phyloP scores from a whole-genome alignment of 2,329 filamentous ascomycete genomes.

The Colletotrichum sp. region DNA sequence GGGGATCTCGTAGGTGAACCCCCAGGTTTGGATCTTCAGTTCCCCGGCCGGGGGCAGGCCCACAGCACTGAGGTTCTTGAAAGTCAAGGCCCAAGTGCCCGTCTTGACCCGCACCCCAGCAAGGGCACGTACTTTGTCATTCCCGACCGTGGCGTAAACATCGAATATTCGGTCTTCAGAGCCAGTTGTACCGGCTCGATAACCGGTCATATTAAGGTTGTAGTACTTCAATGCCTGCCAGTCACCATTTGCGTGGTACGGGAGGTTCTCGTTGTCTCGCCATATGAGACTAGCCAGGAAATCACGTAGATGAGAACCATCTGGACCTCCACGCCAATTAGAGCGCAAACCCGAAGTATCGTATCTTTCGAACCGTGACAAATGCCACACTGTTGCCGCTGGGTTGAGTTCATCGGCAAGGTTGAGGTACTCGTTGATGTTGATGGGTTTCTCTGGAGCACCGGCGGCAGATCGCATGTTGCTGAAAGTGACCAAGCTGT shows the following conservation, averaged over 20 bases:
- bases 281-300: neutral
- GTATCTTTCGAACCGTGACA: neutral
- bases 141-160: neutral
- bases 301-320: neutral
- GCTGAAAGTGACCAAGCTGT: neutral
- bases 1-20: neutral
- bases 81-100: neutral
- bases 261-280: neutral
- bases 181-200: neutral
- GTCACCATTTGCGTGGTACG: neutral
- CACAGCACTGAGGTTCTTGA: neutral
- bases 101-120: neutral
- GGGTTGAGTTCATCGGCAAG: neutral
- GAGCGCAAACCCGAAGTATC: neutral
- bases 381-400: neutral
- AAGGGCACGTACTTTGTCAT: neutral
- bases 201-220: neutral
- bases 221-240: constrained; percentile 10
- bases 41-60: neutral
- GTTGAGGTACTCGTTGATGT: constrained; percentile 13
- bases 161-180: neutral
- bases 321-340: constrained; percentile 1
- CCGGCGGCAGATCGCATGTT: neutral
- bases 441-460: neutral
- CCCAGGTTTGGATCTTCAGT: neutral